Conservation (phyloP, 257 asterid genomes). For the Nicotiana paniculata region DNA sequence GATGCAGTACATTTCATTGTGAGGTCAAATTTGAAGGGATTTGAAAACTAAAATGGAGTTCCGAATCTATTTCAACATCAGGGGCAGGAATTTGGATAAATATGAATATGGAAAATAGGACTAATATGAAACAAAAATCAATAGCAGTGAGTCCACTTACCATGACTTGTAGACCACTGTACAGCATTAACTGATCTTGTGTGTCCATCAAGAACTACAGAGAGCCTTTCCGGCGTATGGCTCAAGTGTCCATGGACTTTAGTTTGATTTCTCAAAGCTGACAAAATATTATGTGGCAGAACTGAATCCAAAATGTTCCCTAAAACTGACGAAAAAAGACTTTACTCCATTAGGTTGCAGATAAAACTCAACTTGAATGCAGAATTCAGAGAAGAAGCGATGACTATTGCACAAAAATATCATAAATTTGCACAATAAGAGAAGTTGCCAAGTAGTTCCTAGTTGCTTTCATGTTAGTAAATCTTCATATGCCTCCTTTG, state of each 20-base stretch:
- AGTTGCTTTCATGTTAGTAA: background rate
- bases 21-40: background rate
- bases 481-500: background rate
- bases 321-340: slow-evolving; percentile 20
- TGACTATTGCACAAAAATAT: background rate
- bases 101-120: background rate
- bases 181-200: slow-evolving; percentile 61
- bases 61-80: background rate
- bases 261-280: slow-evolving; percentile 38
- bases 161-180: slow-evolving; percentile 75
- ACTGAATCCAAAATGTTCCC: slow-evolving; percentile 61
- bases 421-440: background rate
- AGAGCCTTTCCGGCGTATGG: slow-evolving; percentile 32
- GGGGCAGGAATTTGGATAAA: background rate
- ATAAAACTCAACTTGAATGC: background rate
- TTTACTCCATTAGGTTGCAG: background rate
- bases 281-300: slow-evolving; percentile 43
- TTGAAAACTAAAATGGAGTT: background rate
- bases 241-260: slow-evolving; percentile 21
- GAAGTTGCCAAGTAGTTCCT: background rate
- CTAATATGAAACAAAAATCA: background rate
- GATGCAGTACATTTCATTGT: background rate
- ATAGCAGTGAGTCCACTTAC: slow-evolving; percentile 30
- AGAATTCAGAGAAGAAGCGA: background rate
- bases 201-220: slow-evolving; percentile 60